A percentile compares a stretch with the other conserved stretches of the same genome.
Evolutionary conservation across 179 eudicot species (phyloP).

Genomic region (Heliamphora pulchella): DNA sequence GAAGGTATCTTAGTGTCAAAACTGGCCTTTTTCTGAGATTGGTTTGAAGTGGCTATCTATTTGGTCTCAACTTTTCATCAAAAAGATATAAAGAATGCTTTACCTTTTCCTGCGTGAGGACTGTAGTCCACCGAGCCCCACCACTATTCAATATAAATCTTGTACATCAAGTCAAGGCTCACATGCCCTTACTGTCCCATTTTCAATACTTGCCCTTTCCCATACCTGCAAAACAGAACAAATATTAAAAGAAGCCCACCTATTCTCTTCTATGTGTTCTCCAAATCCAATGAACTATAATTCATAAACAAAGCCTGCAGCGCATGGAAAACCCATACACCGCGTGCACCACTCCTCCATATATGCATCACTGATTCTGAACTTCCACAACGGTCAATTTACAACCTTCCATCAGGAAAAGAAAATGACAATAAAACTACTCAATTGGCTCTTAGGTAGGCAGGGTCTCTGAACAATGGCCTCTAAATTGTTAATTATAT

Average conservation of each 20-base stretch:
- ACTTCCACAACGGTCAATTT: background rate
- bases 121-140: background rate
- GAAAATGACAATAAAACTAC: too few species aligned
- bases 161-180: background rate
- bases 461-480: too few species aligned
- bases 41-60: too few species aligned
- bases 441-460: too few species aligned
- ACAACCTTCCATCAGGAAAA: background rate
- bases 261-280: too few species aligned
- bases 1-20: too few species aligned
- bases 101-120: background rate
- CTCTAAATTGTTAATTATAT: too few species aligned
- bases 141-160: background rate
- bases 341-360: too few species aligned
- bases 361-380: too few species aligned
- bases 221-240: too few species aligned
- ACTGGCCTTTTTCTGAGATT: background rate
- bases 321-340: background rate
- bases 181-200: background rate
- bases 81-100: background rate
- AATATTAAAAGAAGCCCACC: too few species aligned
- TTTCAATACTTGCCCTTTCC: background rate
- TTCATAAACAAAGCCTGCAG: conserved; percentile 6
- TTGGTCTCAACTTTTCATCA: conserved; percentile 1
- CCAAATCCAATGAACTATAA: too few species aligned